These are phyloP conservation scores for Fraxinus baroniana DNA, from an alignment of 305 asterid genomes.

Conservation along the genomic window DNA sequence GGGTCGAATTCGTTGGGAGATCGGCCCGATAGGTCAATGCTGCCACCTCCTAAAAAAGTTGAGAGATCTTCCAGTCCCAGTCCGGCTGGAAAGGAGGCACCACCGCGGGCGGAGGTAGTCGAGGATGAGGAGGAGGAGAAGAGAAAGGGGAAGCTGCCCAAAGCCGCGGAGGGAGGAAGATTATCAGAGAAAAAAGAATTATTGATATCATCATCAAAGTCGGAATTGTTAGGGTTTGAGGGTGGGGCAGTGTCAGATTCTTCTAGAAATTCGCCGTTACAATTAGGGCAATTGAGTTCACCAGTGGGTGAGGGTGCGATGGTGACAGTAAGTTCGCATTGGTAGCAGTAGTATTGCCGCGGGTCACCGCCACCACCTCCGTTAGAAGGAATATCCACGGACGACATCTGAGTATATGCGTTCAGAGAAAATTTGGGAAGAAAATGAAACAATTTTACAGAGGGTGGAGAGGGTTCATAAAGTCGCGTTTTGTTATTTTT, in stretches of 20 bases:
- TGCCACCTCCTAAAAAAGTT: slow-evolving; percentile 6
- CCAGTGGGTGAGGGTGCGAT: slow-evolving; percentile 43
- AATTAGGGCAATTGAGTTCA: slow-evolving; percentile 64
- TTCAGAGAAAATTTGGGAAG: neutral
- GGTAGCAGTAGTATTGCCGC: slow-evolving; percentile 51
- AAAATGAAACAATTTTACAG: neutral
- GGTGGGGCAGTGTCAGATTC: slow-evolving; percentile 49
- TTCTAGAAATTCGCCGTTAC: slow-evolving; percentile 54
- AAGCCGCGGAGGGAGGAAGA: slow-evolving; percentile 25
- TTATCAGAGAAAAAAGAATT: slow-evolving; percentile 25
- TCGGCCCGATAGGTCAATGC: neutral
- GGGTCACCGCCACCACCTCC: slow-evolving; percentile 23
- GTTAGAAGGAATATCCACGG: slow-evolving; percentile 37
- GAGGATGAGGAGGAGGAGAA: slow-evolving; percentile 21
- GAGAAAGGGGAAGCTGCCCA: slow-evolving; percentile 28
- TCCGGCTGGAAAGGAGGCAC: slow-evolving; percentile 26
- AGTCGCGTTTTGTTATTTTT: neutral
- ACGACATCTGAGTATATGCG: slow-evolving; percentile 36
- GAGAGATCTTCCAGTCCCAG: slow-evolving; percentile 35
- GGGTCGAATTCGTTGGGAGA: neutral
- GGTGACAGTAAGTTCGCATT: slow-evolving; percentile 51
- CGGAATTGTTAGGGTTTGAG: slow-evolving; percentile 20
- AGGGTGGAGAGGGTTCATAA: neutral
- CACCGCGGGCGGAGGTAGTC: slow-evolving; percentile 1
- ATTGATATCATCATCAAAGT: slow-evolving; percentile 5